A percentile compares a stretch with the other conserved stretches of the same genome.
Conservation (phyloP, 75 land plant species). For the Cupressus sempervirens region DNA sequence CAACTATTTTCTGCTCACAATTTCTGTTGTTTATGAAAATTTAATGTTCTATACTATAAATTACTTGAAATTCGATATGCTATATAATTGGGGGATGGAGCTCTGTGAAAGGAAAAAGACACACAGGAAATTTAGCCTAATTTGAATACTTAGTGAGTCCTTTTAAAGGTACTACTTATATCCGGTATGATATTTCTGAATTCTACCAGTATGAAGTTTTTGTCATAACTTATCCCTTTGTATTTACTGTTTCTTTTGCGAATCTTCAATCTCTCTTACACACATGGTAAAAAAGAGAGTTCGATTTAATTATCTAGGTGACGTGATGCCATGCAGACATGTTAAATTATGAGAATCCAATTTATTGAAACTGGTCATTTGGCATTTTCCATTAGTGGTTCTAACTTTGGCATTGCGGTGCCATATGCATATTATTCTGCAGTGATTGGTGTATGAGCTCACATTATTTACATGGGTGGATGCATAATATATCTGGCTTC, state of each 20-base stretch:
- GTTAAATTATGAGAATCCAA: not conserved
- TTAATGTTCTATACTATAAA: not conserved
- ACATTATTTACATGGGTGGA: not conserved
- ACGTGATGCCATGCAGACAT: not conserved
- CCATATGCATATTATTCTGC: not conserved
- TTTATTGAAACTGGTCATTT: not conserved
- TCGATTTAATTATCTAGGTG: not conserved
- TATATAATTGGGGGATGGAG: not conserved
- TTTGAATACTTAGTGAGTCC: not conserved
- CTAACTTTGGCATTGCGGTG: not conserved
- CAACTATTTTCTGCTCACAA: not conserved
- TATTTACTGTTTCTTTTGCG: not conserved
- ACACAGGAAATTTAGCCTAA: not conserved
- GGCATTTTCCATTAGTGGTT: not conserved
- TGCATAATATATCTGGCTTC: not conserved
- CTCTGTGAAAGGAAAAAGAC: not conserved
- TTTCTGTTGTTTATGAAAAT: not conserved
- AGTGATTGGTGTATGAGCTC: not conserved
- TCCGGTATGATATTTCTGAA: not conserved
- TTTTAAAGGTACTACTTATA: not conserved
- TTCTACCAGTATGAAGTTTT: not conserved
- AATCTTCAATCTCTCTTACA: not conserved
- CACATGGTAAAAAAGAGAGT: not conserved
- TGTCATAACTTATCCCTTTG: not conserved
- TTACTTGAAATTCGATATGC: not conserved